Conservation (phyloP, 2,329 filamentous ascomycete genomes). For the Microdochium trichocladiopsis region DNA sequence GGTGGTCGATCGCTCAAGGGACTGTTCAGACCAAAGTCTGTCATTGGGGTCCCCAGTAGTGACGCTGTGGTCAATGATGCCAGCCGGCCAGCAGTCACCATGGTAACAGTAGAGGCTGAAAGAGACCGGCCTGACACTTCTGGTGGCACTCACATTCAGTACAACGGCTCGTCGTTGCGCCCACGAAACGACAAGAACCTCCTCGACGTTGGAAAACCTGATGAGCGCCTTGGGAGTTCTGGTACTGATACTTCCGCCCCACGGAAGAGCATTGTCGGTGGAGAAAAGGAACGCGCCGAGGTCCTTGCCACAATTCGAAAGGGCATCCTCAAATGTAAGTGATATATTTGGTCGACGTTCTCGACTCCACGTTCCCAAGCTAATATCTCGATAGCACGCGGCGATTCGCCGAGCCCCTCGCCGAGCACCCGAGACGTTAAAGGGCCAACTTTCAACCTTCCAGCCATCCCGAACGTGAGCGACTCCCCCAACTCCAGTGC, state of each 20-base stretch:
- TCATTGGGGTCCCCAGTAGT: slow-evolving; percentile 68
- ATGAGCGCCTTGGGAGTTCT: slow-evolving; percentile 48
- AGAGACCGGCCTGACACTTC: slow-evolving; percentile 76
- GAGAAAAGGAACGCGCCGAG: slow-evolving; percentile 84
- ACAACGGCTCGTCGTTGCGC: slow-evolving; percentile 69
- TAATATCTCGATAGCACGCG: slow-evolving; percentile 42
- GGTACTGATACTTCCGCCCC: slow-evolving; percentile 54
- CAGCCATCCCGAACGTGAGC: slow-evolving; percentile 54
- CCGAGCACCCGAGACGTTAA: slow-evolving; percentile 52
- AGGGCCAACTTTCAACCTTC: slow-evolving; percentile 47
- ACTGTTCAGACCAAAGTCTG: slow-evolving; percentile 88
- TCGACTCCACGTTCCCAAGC: slow-evolving; percentile 6
- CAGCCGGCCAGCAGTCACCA: slow-evolving; percentile 80
- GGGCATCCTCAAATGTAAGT: slow-evolving; percentile 86
- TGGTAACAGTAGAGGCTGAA: slow-evolving; percentile 94
- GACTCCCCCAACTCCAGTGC: slow-evolving; percentile 82
- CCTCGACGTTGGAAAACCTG: slow-evolving; percentile 54
- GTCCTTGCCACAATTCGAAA: slow-evolving; percentile 89
- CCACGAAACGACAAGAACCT: slow-evolving; percentile 80
- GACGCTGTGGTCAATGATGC: slow-evolving; percentile 61
- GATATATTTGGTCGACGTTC: neutral
- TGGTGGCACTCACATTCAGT: slow-evolving; percentile 57
- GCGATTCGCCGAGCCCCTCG: slow-evolving; percentile 61
- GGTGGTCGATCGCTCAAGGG: slow-evolving; percentile 85
- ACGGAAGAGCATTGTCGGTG: slow-evolving; percentile 84